Percentiles rank a stretch among this genome's conserved stretches.
Evolutionary conservation across 352 stramenopile species (phyloP).

Genomic region (Globisporangium yorkense): DNA sequence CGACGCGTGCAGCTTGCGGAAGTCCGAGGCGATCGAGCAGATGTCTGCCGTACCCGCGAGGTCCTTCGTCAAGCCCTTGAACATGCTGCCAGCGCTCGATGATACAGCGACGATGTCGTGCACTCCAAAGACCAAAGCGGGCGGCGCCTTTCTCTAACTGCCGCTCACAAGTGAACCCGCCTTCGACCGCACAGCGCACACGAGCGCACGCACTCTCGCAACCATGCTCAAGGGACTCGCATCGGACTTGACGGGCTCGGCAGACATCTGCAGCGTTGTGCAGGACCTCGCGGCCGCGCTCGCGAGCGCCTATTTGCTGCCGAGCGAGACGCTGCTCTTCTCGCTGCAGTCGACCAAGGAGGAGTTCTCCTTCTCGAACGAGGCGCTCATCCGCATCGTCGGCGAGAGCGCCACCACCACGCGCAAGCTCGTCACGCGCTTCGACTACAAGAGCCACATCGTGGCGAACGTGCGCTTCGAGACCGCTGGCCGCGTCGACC

Average conservation of each 20-base stretch:
- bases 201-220: background rate
- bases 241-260: constrained; percentile 24
- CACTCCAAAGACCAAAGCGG: too few species aligned
- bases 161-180: background rate
- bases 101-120: background rate
- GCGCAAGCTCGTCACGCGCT: constrained; percentile 12
- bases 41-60: constrained; percentile 44
- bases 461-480: constrained; percentile 14
- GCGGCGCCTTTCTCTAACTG: too few species aligned
- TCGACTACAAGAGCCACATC: constrained; percentile 10
- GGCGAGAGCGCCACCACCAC: constrained; percentile 12
- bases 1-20: constrained; percentile 29
- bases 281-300: background rate
- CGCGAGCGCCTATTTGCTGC: background rate
- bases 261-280: background rate
- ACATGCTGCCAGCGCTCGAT: constrained; percentile 12
- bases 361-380: constrained; percentile 18
- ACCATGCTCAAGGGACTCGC: constrained; percentile 43
- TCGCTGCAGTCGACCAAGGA: constrained; percentile 13
- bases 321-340: constrained; percentile 11
- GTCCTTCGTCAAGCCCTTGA: constrained; percentile 46
- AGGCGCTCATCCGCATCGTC: constrained; percentile 2
- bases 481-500: constrained; percentile 12
- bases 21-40: constrained; percentile 34
- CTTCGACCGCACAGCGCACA: background rate